Conservation (phyloP, 768 basidiomycete species). For the Hydnomerulius pinastri region DNA sequence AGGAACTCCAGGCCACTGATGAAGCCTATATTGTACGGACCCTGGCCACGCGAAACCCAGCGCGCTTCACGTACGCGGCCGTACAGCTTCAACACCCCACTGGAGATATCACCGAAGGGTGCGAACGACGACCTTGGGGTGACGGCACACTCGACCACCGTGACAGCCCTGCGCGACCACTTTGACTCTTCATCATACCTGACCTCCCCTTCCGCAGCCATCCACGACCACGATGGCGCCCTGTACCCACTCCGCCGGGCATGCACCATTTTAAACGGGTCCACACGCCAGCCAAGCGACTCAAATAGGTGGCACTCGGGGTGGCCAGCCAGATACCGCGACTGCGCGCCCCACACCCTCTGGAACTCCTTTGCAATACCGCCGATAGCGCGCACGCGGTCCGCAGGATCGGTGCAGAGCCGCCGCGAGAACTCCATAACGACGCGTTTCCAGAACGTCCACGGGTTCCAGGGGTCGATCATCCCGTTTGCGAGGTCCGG, state of each 20-base stretch:
- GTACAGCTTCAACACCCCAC: background rate
- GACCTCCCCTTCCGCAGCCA: background rate
- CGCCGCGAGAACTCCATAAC: constrained; percentile 1
- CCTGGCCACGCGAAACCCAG: background rate
- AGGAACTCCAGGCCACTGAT: background rate
- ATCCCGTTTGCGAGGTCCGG: background rate
- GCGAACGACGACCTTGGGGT: background rate
- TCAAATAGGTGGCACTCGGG: background rate
- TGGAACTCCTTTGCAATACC: constrained; percentile 3
- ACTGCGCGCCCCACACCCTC: background rate
- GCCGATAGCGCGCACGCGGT: background rate
- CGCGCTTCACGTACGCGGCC: background rate
- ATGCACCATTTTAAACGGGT: background rate
- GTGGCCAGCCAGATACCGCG: constrained; percentile 1
- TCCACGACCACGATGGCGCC: constrained; percentile 6
- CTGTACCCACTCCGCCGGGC: background rate
- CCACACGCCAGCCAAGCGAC: background rate
- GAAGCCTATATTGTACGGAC: background rate
- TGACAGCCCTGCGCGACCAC: background rate
- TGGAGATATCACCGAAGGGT: background rate
- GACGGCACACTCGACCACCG: background rate
- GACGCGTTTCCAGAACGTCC: background rate
- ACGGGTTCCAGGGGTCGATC: background rate
- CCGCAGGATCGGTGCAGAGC: background rate
- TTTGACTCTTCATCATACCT: background rate